These are phyloP conservation scores for Ascochyta lentis DNA, from an alignment of 2,329 filamentous ascomycete species.

Conservation along the genomic window DNA sequence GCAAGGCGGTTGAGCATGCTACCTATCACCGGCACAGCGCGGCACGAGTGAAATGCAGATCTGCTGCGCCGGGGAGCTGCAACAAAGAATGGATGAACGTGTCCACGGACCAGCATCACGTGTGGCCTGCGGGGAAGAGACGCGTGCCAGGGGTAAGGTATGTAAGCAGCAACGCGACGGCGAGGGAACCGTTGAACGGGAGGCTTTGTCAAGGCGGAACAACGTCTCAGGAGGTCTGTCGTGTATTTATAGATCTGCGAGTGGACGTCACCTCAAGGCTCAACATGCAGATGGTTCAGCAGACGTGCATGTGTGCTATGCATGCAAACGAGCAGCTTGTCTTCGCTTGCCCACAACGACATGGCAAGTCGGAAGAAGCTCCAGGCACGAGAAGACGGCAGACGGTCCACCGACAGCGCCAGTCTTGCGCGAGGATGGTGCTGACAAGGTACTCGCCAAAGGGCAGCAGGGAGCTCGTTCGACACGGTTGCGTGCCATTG, in stretches of 20 bases:
- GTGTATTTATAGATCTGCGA: constrained; percentile 17
- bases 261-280: constrained; percentile 8
- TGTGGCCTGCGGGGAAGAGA: constrained; percentile 12
- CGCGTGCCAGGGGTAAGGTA: constrained; percentile 14
- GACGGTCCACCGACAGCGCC: neutral
- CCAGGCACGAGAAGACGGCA: neutral
- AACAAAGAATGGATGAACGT: constrained; percentile 8
- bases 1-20: constrained; percentile 21
- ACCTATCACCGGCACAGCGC: constrained; percentile 20
- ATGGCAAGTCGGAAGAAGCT: neutral
- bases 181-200: constrained; percentile 15
- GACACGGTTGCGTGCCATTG: constrained; percentile 11
- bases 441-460: constrained; percentile 12
- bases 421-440: neutral
- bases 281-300: too few relatives aligned
- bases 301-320: neutral
- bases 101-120: neutral
- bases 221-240: constrained; percentile 10
- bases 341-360: neutral
- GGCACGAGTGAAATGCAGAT: constrained; percentile 15
- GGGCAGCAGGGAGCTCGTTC: constrained; percentile 8
- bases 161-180: constrained; percentile 7
- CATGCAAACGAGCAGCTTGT: too few relatives aligned
- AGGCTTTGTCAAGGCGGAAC: constrained; percentile 16
- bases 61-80: constrained; percentile 8